These are phyloP conservation scores for Russula lepida DNA, from an alignment of 768 basidiomycete genomes.

Conservation along the genomic window DNA sequence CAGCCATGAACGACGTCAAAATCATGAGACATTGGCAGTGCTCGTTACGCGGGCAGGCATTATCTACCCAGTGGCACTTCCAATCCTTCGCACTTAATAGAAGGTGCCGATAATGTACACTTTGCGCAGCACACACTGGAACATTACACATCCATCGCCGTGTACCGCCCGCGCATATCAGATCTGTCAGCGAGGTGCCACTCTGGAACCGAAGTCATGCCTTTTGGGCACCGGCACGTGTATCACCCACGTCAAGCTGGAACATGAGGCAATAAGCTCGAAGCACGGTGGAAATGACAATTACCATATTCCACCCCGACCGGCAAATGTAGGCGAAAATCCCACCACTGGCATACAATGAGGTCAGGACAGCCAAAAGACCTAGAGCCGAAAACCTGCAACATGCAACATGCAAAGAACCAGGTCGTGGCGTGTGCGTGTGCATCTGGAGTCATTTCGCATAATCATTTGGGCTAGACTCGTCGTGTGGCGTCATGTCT, in stretches of 20 bases:
- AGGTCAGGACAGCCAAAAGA: not conserved
- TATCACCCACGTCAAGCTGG: slow-evolving; percentile 1
- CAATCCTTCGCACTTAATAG: not conserved
- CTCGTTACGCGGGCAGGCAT: not conserved
- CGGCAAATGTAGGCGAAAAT: not conserved
- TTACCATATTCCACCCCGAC: not conserved
- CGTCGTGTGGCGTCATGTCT: not conserved
- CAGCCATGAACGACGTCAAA: not conserved
- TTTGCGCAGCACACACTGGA: slow-evolving; percentile 12
- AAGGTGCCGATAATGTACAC: not conserved
- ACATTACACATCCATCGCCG: slow-evolving; percentile 34
- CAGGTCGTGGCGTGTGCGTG: not conserved
- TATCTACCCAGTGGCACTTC: not conserved
- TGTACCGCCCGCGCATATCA: slow-evolving; percentile 32
- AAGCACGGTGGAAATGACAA: not conserved
- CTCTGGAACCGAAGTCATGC: slow-evolving; percentile 32
- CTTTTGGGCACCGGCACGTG: slow-evolving; percentile 21
- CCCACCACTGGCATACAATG: not conserved
- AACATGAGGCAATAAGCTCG: slow-evolving; percentile 6
- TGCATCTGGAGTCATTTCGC: not conserved
- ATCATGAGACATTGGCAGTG: not conserved
- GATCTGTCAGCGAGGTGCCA: slow-evolving; percentile 35
- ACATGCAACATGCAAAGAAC: not conserved
- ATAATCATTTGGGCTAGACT: not conserved
- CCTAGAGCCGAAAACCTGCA: not conserved